Conservation (phyloP, 2,329 filamentous ascomycete genomes). For the Catunica adiposa region DNA sequence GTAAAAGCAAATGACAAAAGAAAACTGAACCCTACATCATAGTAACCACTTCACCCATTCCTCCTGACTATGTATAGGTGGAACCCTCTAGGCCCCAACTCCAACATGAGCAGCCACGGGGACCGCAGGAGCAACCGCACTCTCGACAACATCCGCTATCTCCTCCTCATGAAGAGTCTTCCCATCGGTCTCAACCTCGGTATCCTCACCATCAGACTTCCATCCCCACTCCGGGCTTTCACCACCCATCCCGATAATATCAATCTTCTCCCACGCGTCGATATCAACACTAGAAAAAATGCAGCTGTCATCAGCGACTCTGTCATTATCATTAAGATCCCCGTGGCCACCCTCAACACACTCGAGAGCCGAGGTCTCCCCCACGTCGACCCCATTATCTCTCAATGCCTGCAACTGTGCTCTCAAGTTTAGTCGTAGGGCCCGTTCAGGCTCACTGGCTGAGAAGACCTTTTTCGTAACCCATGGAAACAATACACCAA, state of each 20-base stretch:
- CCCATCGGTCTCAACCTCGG: constrained; percentile 12
- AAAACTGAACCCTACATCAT: not conserved
- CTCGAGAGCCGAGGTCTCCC: constrained; percentile 31
- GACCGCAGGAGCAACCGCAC: constrained; percentile 1
- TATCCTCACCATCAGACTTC: not conserved
- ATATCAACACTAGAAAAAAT: constrained; percentile 30
- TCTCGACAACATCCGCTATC: constrained; percentile 6
- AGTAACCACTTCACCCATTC: not conserved
- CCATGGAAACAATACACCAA: constrained; percentile 67
- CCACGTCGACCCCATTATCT: constrained; percentile 31
- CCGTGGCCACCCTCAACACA: constrained; percentile 28
- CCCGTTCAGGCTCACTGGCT: constrained; percentile 40
- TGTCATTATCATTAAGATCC: constrained; percentile 4
- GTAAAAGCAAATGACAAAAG: not conserved
- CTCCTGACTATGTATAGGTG: not conserved
- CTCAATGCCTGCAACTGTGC: constrained; percentile 42
- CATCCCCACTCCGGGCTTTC: constrained; percentile 14
- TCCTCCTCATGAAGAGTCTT: constrained; percentile 14
- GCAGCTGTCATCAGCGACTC: constrained; percentile 26
- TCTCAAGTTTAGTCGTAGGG: constrained; percentile 41
- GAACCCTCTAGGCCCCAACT: not conserved
- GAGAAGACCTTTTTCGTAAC: constrained; percentile 41
- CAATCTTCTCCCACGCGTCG: constrained; percentile 8
- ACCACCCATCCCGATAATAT: constrained; percentile 8
- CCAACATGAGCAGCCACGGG: not conserved